Evolutionary conservation across 441 rosid genomes (phyloP).

Genomic region (Populus tomentosa): DNA sequence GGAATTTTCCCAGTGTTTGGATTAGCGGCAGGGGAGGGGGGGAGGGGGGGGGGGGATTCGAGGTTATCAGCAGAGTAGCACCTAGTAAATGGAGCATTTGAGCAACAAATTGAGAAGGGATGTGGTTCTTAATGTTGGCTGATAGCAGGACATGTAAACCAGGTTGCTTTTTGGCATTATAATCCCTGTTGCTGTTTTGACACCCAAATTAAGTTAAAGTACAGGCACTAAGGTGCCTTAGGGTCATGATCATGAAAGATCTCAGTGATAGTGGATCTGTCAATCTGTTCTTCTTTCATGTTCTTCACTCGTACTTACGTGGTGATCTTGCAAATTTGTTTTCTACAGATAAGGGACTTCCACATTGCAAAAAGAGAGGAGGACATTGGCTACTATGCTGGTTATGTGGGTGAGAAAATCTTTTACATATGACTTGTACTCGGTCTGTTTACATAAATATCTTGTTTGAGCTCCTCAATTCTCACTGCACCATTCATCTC

Average conservation of each 20-base stretch:
- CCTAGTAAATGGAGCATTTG: no score
- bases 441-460: neutral
- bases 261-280: neutral
- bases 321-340: neutral
- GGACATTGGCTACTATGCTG: slow-evolving; percentile 62
- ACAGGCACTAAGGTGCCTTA: no score
- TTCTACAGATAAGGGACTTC: slow-evolving; percentile 47
- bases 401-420: slow-evolving; percentile 40
- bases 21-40: no score
- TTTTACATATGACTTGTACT: neutral
- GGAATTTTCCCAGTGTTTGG: no score
- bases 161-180: no score
- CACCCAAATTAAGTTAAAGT: no score
- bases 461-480: neutral
- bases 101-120: no score
- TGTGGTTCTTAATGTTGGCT: no score
- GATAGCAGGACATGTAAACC: no score
- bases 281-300: neutral
- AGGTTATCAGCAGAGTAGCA: no score
- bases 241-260: neutral
- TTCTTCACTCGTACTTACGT: neutral
- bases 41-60: no score
- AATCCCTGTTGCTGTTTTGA: no score
- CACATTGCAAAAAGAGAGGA: slow-evolving; percentile 47
- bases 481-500: neutral